A percentile compares a stretch with the other conserved stretches of the same genome.
Evolutionary conservation across 306 rosid species (phyloP).

Genomic region (Sicyos edulis): DNA sequence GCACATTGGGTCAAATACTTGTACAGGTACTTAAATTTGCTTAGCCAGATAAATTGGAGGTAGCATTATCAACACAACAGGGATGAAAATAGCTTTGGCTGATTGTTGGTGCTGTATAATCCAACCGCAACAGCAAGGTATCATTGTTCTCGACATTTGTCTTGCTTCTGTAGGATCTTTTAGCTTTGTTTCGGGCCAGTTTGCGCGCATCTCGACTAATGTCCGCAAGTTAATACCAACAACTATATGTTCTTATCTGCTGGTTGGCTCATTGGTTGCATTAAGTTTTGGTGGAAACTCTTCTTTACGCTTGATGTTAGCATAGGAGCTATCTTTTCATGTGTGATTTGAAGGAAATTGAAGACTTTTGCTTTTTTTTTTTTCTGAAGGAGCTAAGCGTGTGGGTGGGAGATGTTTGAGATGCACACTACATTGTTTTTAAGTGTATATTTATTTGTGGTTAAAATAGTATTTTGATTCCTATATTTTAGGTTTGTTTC

Average conservation of each 20-base stretch:
- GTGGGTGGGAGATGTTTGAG: no score
- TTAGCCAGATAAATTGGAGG: not conserved
- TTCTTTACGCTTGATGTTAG: not conserved
- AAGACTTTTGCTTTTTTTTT: no score
- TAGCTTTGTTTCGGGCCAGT: no score
- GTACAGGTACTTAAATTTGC: not conserved
- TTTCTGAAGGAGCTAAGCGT: no score
- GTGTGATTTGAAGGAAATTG: not conserved
- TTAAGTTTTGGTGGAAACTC: not conserved
- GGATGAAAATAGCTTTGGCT: not conserved
- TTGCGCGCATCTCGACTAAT: not conserved
- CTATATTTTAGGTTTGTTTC: no score
- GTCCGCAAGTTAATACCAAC: not conserved
- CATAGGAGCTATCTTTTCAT: not conserved
- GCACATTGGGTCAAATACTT: not conserved
- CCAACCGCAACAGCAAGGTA: constrained; percentile 1
- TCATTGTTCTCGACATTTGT: not conserved
- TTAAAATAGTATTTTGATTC: no score
- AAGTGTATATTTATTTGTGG: no score
- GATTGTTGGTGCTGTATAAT: not conserved
- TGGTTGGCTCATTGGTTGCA: constrained; percentile 17
- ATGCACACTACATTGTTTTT: no score
- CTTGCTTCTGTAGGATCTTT: constrained; percentile 6
- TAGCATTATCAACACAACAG: constrained; percentile 18
- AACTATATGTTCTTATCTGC: not conserved